These are phyloP conservation scores for Peronospora farinosa DNA, from an alignment of 352 stramenopile genomes.

Conservation along the genomic window DNA sequence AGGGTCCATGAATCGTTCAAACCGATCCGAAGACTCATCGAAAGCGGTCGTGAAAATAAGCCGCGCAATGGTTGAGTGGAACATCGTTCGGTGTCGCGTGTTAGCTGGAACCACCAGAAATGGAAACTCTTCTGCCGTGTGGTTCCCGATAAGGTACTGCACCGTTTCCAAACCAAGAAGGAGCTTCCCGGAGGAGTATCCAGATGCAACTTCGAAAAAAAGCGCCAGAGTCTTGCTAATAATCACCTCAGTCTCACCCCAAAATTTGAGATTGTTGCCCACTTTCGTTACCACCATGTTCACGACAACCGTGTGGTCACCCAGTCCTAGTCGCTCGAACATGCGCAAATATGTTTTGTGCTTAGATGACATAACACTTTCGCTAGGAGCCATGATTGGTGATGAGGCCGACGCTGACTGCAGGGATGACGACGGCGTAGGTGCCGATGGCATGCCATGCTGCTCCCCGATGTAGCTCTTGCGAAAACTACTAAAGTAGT, in stretches of 20 bases:
- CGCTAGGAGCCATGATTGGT: slow-evolving; percentile 76
- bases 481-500: slow-evolving; percentile 94
- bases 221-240: slow-evolving; percentile 94
- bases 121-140: slow-evolving; percentile 95
- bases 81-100: slow-evolving; percentile 93
- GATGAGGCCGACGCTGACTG: slow-evolving; percentile 41
- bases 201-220: slow-evolving; percentile 95
- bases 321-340: slow-evolving; percentile 96
- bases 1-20: slow-evolving; percentile 96
- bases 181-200: slow-evolving; percentile 96
- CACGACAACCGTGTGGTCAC: slow-evolving; percentile 94
- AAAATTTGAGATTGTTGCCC: slow-evolving; percentile 98
- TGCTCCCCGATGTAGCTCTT: slow-evolving; percentile 90
- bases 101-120: slow-evolving; percentile 93
- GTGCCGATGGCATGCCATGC: slow-evolving; percentile 79
- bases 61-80: slow-evolving; percentile 94
- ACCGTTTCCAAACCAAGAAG: slow-evolving; percentile 95
- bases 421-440: slow-evolving; percentile 46
- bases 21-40: slow-evolving; percentile 90
- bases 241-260: slow-evolving; percentile 93
- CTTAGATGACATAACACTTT: slow-evolving; percentile 82
- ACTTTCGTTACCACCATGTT: slow-evolving; percentile 99
- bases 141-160: slow-evolving; percentile 94
- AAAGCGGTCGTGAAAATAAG: slow-evolving; percentile 94
- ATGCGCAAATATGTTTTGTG: slow-evolving; percentile 95